Evolutionary conservation across 2,329 filamentous ascomycete species (phyloP), one percentile per base, ranked within the genome.

Genomic region (Fusarium oligoseptatum): DNA sequence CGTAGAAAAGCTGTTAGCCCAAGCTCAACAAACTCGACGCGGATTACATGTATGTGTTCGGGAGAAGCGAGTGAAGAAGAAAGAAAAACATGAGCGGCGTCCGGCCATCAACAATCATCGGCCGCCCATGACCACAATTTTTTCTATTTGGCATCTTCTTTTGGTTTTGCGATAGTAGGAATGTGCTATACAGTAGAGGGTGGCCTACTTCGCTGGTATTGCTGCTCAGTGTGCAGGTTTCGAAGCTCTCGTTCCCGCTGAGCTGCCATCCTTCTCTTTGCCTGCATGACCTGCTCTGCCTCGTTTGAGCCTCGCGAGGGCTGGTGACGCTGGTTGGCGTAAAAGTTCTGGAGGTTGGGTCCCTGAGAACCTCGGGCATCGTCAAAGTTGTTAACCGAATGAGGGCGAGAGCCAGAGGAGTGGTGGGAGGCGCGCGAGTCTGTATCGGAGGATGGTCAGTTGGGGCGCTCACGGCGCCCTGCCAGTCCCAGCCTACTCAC

Each of bases 221-320:
- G 97, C 91, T 99, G 97, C 91, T 99, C 97, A 87, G 98, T 97
- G 88, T 99, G 97, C 87, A 98, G 98, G 87, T 98, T 99, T 86
- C 97, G 95, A 85, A 99, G 92, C 88, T 99, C 97, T 86, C 96
- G 94, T 89, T 99, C 97, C 86, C 97, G 94, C 88, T 98, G 97
- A 84, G 97, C 97, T 82, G 97, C 97, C 94, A 98, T 97, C 89
- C 96, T 94, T 88, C 97, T 95, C 91, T 98, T 98, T 81, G 95
- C 95, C 91, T 98, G 97, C 90, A 98, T 94, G 92, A 98, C 95
- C 87, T 98, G 95, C 87, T 98, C 97, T 84, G 95, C 94, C 88
- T 98, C 97, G 88, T 90, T 92, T 81, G 90, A 91, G 90, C 95
- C 86, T 89, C 95, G 86, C 88, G 95, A 88, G 88, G 90, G 91